Evolutionary conservation across 23 red algal genomes (phyloP).

Genomic region (Chondrus crispus): DNA sequence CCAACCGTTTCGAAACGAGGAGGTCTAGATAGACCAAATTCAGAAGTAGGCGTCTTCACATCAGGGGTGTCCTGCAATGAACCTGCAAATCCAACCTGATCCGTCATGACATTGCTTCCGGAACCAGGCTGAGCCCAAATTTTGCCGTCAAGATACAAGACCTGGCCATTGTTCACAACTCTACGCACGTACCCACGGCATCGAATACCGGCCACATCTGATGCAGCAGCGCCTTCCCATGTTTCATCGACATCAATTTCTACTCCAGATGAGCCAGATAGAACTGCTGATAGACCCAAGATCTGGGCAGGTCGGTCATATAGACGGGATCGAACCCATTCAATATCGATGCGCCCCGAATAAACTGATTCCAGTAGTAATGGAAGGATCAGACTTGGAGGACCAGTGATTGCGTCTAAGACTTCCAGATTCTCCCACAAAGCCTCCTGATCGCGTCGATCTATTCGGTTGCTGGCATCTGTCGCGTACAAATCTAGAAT

Average conservation of each 20-base stretch:
- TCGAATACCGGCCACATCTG: conserved; percentile 39
- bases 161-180: conserved; percentile 63
- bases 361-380: conserved; percentile 73
- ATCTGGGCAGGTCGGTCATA: conserved; percentile 68
- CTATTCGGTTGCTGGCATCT: conserved; percentile 40
- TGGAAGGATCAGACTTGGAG: conserved; percentile 70
- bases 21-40: too few species aligned
- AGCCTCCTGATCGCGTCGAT: conserved; percentile 72
- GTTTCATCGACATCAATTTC: conserved; percentile 84
- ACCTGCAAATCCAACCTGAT: background rate
- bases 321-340: conserved; percentile 75
- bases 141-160: conserved; percentile 89
- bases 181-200: conserved; percentile 81
- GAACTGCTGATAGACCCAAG: conserved; percentile 36
- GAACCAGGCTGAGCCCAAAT: conserved; percentile 61
- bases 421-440: conserved; percentile 91
- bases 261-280: background rate
- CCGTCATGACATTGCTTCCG: conserved; percentile 31
- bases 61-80: background rate
- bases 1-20: background rate
- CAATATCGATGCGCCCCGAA: conserved; percentile 64
- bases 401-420: conserved; percentile 87
- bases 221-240: conserved; percentile 56
- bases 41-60: background rate
- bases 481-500: conserved; percentile 78